These are phyloP conservation scores for Gnaphalium uliginosum DNA, from an alignment of 129 eudicot species.

Conservation along the genomic window DNA sequence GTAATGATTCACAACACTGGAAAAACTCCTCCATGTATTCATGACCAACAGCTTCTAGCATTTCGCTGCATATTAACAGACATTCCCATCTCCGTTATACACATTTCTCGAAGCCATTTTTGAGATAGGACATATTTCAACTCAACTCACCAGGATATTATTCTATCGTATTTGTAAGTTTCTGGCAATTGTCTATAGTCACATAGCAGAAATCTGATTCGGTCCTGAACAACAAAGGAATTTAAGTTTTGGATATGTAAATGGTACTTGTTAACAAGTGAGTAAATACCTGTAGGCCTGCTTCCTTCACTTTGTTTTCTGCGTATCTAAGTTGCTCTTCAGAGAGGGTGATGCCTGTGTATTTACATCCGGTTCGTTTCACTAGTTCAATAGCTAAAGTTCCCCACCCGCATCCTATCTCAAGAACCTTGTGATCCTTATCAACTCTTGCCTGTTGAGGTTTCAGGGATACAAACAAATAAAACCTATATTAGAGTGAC, in stretches of 20 bases:
- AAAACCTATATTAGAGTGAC: background rate
- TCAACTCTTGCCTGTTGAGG: slow-evolving; percentile 57
- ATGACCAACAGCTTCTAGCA: slow-evolving; percentile 96
- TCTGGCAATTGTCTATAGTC: slow-evolving; percentile 83
- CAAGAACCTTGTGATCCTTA: slow-evolving; percentile 70
- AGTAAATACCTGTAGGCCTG: slow-evolving; percentile 69
- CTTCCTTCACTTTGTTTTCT: slow-evolving; percentile 75
- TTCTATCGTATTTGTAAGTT: slow-evolving; percentile 61
- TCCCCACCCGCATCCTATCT: slow-evolving; percentile 98
- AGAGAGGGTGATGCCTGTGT: slow-evolving; percentile 93
- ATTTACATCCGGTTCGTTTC: slow-evolving; percentile 76
- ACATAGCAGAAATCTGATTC: slow-evolving; percentile 64
- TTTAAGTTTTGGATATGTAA: background rate
- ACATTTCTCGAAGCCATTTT: background rate
- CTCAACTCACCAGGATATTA: slow-evolving; percentile 88
- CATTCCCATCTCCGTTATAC: background rate
- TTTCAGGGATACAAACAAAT: background rate
- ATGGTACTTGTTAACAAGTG: background rate
- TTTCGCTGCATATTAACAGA: slow-evolving; percentile 52
- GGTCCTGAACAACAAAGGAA: slow-evolving; percentile 44
- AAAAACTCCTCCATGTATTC: slow-evolving; percentile 89
- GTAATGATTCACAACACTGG: slow-evolving; percentile 64
- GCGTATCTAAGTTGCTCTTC: slow-evolving; percentile 82
- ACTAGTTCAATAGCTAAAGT: slow-evolving; percentile 86
- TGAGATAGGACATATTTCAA: background rate